Percentiles rank a stretch among this genome's conserved stretches.
phyloP scores from a whole-genome alignment of 2,329 filamentous ascomycete genomes.

The Epicoccum sorghinum region DNA sequence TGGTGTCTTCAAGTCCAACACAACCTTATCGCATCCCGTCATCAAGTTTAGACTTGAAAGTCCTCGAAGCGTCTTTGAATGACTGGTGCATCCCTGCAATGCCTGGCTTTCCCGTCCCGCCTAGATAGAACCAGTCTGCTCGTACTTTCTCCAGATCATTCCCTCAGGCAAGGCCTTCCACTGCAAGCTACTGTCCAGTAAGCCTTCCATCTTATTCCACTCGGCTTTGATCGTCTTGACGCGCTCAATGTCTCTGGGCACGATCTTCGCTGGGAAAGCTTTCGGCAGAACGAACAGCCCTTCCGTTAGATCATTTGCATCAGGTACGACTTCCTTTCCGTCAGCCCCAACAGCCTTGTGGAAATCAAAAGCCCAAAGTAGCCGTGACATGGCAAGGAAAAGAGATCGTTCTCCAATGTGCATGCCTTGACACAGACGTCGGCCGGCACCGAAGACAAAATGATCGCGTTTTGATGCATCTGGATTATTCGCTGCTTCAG shows the following conservation, averaged over 20 bases:
- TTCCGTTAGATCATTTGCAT: conserved; percentile 23
- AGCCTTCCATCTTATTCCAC: conserved; percentile 24
- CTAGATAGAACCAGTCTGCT: conserved; percentile 1
- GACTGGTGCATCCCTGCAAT: too few species aligned
- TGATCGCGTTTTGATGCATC: conserved; percentile 40
- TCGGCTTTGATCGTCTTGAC: conserved; percentile 15
- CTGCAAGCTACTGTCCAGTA: conserved; percentile 26
- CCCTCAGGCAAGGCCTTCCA: conserved; percentile 30
- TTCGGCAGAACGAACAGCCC: conserved; percentile 27
- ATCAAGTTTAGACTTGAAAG: too few species aligned
- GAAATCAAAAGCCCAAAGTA: conserved; percentile 45
- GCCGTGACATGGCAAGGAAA: conserved; percentile 38
- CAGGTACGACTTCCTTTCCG: conserved; percentile 17
- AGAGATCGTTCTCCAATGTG: conserved; percentile 44
- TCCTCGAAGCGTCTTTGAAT: too few species aligned
- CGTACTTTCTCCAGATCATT: conserved; percentile 22
- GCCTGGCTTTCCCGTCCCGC: background rate
- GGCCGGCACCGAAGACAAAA: conserved; percentile 47
- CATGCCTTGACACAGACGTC: conserved; percentile 48
- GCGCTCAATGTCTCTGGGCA: conserved; percentile 18
- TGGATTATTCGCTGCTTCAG: conserved; percentile 42
- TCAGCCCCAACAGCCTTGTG: background rate
- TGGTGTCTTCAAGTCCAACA: too few species aligned
- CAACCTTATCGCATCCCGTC: too few species aligned
- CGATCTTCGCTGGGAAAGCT: conserved; percentile 25